These are phyloP conservation scores for Paulownia fortunei DNA, from an alignment of 257 asterid genomes.

Conservation along the genomic window DNA sequence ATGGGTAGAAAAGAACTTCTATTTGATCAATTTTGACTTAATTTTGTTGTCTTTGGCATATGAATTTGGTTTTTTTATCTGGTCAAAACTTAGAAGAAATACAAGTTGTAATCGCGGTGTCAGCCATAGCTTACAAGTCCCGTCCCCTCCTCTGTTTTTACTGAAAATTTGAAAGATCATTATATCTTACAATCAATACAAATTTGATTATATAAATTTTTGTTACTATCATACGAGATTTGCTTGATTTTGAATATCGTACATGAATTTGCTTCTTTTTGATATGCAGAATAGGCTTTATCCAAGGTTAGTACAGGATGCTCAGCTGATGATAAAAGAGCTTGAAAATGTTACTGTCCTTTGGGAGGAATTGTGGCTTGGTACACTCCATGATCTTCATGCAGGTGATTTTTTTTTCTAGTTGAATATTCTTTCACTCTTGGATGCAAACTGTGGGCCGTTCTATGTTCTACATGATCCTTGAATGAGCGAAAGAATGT, in stretches of 20 bases:
- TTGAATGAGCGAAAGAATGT: conserved; percentile 9
- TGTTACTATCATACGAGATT: conserved; percentile 1
- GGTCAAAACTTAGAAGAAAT: background rate
- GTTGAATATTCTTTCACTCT: background rate
- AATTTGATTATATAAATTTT: conserved; percentile 2
- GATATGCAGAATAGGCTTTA: conserved; percentile 76
- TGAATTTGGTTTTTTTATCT: conserved; percentile 18
- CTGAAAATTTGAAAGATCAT: background rate
- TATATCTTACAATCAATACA: background rate
- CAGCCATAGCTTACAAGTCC: background rate
- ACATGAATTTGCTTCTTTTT: conserved; percentile 27
- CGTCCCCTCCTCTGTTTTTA: background rate
- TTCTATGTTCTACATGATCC: conserved; percentile 15
- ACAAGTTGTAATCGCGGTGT: background rate
- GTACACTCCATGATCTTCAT: conserved; percentile 99
- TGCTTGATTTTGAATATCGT: background rate
- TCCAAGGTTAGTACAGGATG: conserved; percentile 89
- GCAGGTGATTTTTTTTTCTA: conserved; percentile 55
- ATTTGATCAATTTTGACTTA: conserved; percentile 4
- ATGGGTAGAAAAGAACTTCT: background rate
- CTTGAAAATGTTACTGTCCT: conserved; percentile 95
- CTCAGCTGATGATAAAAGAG: conserved; percentile 91
- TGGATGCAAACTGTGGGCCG: conserved; percentile 21
- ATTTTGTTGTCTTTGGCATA: conserved; percentile 11
- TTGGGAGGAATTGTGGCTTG: conserved; percentile 99